Evolutionary conservation across 768 basidiomycete genomes (phyloP).

Genomic region (Suillus alpinus): DNA sequence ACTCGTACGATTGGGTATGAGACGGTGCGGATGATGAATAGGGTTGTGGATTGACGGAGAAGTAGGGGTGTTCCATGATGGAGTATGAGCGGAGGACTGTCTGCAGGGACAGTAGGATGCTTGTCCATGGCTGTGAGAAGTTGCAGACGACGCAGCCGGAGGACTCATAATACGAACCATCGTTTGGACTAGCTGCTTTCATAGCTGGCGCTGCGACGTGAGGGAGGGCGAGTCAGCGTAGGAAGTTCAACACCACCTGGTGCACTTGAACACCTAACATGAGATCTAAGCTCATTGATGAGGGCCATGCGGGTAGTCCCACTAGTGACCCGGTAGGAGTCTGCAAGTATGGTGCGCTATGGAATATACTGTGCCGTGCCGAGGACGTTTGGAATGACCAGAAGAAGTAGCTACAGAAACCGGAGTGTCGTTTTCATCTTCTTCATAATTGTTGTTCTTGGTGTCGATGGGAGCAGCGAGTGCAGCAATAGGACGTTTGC

Average conservation of each 20-base stretch:
- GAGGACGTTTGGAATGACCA: slow-evolving; percentile 21
- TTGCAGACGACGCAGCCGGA: slow-evolving; percentile 15
- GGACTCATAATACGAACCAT: slow-evolving; percentile 24
- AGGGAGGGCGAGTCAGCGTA: neutral
- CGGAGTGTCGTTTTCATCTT: slow-evolving; percentile 14
- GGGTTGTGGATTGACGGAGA: neutral
- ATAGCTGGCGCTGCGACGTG: slow-evolving; percentile 11
- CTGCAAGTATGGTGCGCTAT: slow-evolving; percentile 21
- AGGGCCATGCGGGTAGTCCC: slow-evolving; percentile 32
- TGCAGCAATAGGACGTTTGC: slow-evolving; percentile 59
- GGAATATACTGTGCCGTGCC: slow-evolving; percentile 26
- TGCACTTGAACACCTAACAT: slow-evolving; percentile 31
- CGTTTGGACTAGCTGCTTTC: slow-evolving; percentile 11
- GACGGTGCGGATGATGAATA: slow-evolving; percentile 1
- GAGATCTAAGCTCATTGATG: slow-evolving; percentile 26
- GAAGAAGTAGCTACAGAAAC: slow-evolving; percentile 1
- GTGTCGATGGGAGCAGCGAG: slow-evolving; percentile 21
- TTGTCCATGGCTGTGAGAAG: slow-evolving; percentile 9
- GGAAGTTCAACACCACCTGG: slow-evolving; percentile 32
- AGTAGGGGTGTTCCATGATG: slow-evolving; percentile 19
- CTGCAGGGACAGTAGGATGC: slow-evolving; percentile 26
- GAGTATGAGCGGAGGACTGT: slow-evolving; percentile 19
- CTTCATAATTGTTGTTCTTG: slow-evolving; percentile 21
- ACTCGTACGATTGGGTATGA: slow-evolving; percentile 3
- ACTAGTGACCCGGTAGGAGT: slow-evolving; percentile 20